These are phyloP conservation scores for Starmerella vaccinii DNA, from an alignment of 805 yeast species.

Conservation along the genomic window DNA sequence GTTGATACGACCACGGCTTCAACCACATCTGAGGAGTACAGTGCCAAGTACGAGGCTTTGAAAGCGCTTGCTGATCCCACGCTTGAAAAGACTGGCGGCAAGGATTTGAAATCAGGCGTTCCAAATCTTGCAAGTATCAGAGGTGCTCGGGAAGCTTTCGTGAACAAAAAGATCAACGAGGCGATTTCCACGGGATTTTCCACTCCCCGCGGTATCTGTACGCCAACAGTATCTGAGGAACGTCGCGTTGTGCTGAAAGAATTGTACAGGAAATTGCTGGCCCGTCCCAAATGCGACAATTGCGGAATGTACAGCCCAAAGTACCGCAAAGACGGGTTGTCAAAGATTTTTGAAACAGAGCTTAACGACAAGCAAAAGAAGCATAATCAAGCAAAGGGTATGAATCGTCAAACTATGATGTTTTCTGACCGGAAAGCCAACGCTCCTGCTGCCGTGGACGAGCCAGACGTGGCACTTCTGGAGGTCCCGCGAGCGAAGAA, in stretches of 20 bases:
- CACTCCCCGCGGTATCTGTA: constrained; percentile 53
- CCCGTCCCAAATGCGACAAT: constrained; percentile 85
- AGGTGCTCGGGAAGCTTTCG: constrained; percentile 56
- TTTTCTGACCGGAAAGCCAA: constrained; percentile 29
- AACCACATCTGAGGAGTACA: constrained; percentile 13
- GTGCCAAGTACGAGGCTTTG: constrained; percentile 15
- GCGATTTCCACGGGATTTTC: constrained; percentile 73
- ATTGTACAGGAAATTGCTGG: constrained; percentile 59
- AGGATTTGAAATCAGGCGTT: constrained; percentile 30
- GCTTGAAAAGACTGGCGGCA: constrained; percentile 37
- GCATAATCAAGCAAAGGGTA: constrained; percentile 75
- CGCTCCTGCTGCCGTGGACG: constrained; percentile 32
- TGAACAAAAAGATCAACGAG: constrained; percentile 54
- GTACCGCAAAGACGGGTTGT: constrained; percentile 88
- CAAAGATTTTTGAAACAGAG: constrained; percentile 83
- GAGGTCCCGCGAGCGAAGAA: constrained; percentile 35
- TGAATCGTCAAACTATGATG: constrained; percentile 55
- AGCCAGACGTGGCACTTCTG: constrained; percentile 31
- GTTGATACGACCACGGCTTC: constrained; percentile 32
- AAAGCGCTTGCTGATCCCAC: constrained; percentile 4
- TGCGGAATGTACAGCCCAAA: constrained; percentile 93
- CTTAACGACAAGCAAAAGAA: constrained; percentile 65
- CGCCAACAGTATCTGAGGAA: constrained; percentile 80
- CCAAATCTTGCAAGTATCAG: constrained; percentile 31
- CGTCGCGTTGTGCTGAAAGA: constrained; percentile 64